A percentile compares a stretch with the other conserved stretches of the same genome.
Conservation (phyloP, 257 asterid genomes). For the Solanum okadae region DNA sequence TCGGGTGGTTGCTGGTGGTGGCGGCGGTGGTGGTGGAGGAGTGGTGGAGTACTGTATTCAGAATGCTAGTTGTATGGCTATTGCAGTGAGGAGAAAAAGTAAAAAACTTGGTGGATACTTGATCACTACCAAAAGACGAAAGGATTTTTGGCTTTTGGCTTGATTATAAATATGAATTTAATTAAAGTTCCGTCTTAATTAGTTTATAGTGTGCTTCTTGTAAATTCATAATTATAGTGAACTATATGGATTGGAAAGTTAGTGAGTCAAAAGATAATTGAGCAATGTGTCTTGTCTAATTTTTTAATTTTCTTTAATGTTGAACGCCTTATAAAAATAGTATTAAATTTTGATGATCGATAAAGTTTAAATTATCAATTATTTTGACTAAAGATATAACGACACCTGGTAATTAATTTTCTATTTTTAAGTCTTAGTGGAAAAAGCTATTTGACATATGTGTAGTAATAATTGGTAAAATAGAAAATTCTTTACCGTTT, state of each 20-base stretch:
- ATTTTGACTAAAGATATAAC: not conserved
- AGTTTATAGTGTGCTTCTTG: not conserved
- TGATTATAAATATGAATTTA: slow-evolving; percentile 6
- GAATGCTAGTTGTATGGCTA: slow-evolving; percentile 74
- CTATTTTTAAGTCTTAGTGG: not conserved
- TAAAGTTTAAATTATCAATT: not conserved
- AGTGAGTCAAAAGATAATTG: not conserved
- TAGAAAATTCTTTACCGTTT: too few relatives aligned
- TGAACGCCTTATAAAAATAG: not conserved
- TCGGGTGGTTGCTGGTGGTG: not conserved
- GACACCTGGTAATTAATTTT: not conserved
- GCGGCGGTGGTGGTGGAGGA: slow-evolving; percentile 20
- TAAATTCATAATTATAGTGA: not conserved
- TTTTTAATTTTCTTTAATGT: not conserved
- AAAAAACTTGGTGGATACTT: slow-evolving; percentile 79
- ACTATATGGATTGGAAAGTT: not conserved
- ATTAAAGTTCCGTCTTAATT: not conserved
- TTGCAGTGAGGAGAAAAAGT: slow-evolving; percentile 82
- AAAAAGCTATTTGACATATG: not conserved
- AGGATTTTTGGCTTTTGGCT: slow-evolving; percentile 90
- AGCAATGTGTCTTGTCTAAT: not conserved
- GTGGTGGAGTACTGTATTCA: slow-evolving; percentile 80
- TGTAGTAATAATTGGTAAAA: not conserved
- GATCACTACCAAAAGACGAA: slow-evolving; percentile 70
- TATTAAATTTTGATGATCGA: not conserved